These are phyloP conservation scores for Exophiala phaeomuriformis DNA, from an alignment of 2,329 filamentous ascomycete species.

Conservation along the genomic window DNA sequence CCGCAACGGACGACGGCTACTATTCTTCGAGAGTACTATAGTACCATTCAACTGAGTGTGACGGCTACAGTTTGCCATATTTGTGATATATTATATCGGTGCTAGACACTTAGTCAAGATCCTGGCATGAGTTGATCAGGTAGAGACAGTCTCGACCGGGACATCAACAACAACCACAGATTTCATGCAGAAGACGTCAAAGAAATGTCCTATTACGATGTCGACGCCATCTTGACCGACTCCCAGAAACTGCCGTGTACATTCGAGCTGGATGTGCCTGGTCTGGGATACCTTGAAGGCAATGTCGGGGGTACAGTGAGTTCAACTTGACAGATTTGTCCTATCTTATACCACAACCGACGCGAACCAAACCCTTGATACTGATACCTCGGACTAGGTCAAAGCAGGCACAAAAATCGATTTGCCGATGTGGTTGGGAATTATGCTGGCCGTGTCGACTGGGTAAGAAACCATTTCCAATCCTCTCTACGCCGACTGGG, in stretches of 20 bases:
- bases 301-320: conserved; percentile 57
- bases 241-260: conserved; percentile 90
- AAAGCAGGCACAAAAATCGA: conserved; percentile 72
- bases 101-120: too few relatives aligned
- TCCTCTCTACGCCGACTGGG: background rate
- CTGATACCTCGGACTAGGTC: conserved; percentile 44
- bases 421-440: conserved; percentile 87
- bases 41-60: too few relatives aligned
- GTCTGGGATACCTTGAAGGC: conserved; percentile 82
- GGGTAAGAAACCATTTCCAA: conserved; percentile 33
- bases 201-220: conserved; percentile 38
- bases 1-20: background rate
- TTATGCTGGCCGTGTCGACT: conserved; percentile 70
- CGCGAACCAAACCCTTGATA: conserved; percentile 21
- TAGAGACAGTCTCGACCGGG: too few relatives aligned
- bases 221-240: conserved; percentile 43
- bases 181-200: background rate
- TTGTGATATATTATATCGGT: too few relatives aligned
- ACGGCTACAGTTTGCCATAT: too few relatives aligned
- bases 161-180: too few relatives aligned
- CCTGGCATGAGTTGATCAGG: too few relatives aligned
- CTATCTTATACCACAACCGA: background rate
- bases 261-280: conserved; percentile 81
- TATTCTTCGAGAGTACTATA: background rate
- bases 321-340: background rate